phyloP scores from a whole-genome alignment of 768 basidiomycete species.

The Agaricus blazei region DNA sequence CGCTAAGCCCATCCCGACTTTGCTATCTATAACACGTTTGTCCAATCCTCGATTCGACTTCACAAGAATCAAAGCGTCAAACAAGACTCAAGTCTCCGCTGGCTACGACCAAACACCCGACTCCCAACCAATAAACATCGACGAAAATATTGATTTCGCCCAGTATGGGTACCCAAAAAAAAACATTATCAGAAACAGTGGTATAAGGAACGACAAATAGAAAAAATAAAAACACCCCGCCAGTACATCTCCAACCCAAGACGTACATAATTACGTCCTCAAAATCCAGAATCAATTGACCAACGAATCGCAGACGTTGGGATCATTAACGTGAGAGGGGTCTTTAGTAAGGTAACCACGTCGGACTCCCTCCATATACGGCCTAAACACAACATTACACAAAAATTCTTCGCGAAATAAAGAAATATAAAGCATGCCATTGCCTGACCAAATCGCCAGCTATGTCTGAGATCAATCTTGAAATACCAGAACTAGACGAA shows the following conservation, averaged over 20 bases:
- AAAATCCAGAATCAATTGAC: slow-evolving; percentile 8
- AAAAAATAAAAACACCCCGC: not conserved
- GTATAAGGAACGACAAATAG: not conserved
- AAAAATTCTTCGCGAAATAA: not conserved
- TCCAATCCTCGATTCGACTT: no score
- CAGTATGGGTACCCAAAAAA: not conserved
- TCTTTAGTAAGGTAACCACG: slow-evolving; percentile 60
- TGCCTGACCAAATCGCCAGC: slow-evolving; percentile 53
- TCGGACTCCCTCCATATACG: slow-evolving; percentile 57
- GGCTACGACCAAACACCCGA: no score
- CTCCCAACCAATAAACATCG: no score
- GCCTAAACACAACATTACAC: slow-evolving; percentile 36
- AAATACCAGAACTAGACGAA: slow-evolving; percentile 59
- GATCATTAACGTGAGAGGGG: slow-evolving; percentile 50
- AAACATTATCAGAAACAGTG: not conserved
- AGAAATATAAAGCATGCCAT: slow-evolving; percentile 41
- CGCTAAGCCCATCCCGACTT: no score
- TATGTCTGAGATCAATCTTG: slow-evolving; percentile 49
- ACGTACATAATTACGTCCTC: no score
- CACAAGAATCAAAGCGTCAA: no score
- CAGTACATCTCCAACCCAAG: no score
- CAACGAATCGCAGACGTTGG: slow-evolving; percentile 61
- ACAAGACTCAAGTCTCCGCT: no score
- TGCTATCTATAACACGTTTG: no score
- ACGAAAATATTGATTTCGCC: no score